These are phyloP conservation scores for Talaromyces borbonicus DNA, from an alignment of 495 filamentous ascomycete genomes.

Conservation along the genomic window DNA sequence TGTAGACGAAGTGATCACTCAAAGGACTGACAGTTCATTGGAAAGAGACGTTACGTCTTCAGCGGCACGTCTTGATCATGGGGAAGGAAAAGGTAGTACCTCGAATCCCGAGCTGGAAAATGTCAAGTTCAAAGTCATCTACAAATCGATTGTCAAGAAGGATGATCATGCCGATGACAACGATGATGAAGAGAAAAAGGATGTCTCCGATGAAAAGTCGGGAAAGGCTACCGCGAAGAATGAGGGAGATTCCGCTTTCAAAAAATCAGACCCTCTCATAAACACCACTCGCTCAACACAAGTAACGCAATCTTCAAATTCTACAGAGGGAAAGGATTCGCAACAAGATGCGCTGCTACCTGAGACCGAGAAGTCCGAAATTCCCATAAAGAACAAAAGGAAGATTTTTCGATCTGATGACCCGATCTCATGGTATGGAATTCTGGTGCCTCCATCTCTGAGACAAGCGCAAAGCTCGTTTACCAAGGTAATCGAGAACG, in stretches of 20 bases:
- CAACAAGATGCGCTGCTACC: slow-evolving; percentile 57
- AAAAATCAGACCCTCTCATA: not conserved
- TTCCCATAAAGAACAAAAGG: slow-evolving; percentile 19
- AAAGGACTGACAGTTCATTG: not conserved
- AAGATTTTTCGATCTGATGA: slow-evolving; percentile 30
- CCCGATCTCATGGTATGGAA: slow-evolving; percentile 62
- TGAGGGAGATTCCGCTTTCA: not conserved
- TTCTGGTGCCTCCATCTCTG: slow-evolving; percentile 51
- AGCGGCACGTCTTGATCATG: not conserved
- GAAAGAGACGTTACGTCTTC: slow-evolving; percentile 1
- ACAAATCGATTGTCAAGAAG: not conserved
- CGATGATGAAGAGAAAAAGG: not conserved
- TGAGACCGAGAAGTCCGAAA: slow-evolving; percentile 53
- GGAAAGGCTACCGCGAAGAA: not conserved
- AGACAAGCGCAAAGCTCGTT: slow-evolving; percentile 49
- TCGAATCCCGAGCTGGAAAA: not conserved
- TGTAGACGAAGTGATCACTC: no score
- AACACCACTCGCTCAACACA: slow-evolving; percentile 17
- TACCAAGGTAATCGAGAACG: slow-evolving; percentile 23
- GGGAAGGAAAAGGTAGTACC: not conserved
- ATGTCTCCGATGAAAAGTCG: not conserved
- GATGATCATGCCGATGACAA: not conserved
- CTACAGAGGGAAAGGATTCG: slow-evolving; percentile 53
- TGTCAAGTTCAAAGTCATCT: not conserved
- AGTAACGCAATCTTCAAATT: slow-evolving; percentile 56